phyloP scores from a whole-genome alignment of 2,329 filamentous ascomycete species.

The Penicillium sp. region DNA sequence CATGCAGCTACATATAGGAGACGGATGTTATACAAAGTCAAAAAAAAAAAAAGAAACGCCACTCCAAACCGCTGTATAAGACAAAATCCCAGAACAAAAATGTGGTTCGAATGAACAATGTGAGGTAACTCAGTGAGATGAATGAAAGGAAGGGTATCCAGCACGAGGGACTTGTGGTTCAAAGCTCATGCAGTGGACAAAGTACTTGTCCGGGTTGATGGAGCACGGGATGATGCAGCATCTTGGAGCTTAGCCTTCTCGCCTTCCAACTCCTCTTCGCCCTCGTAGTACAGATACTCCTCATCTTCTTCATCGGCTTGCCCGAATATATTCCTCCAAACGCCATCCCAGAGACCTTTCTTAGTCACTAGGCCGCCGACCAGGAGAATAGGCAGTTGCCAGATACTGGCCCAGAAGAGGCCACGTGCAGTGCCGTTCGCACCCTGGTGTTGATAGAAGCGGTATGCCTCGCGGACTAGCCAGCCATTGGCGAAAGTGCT shows the following conservation, averaged over 20 bases:
- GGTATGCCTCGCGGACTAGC: slow-evolving; percentile 75
- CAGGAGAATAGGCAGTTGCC: slow-evolving; percentile 88
- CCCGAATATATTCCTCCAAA: slow-evolving; percentile 70
- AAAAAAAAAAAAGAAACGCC: slow-evolving; percentile 22
- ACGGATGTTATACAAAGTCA: slow-evolving; percentile 22
- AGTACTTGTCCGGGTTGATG: slow-evolving; percentile 8
- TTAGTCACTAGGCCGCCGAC: slow-evolving; percentile 90
- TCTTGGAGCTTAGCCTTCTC: not conserved
- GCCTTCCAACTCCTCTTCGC: slow-evolving; percentile 40
- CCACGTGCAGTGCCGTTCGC: slow-evolving; percentile 76
- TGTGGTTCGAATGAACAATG: not conserved
- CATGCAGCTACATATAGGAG: slow-evolving; percentile 9
- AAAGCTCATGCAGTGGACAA: slow-evolving; percentile 22
- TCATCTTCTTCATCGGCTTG: slow-evolving; percentile 56
- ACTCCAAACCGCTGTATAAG: slow-evolving; percentile 25
- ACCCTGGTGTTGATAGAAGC: slow-evolving; percentile 78
- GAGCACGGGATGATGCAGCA: not conserved
- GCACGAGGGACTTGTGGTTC: not conserved
- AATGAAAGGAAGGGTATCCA: not conserved
- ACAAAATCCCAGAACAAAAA: slow-evolving; percentile 13
- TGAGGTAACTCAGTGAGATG: not conserved
- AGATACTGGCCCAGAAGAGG: slow-evolving; percentile 96
- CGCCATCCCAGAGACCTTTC: slow-evolving; percentile 82
- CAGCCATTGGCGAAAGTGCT: slow-evolving; percentile 82
- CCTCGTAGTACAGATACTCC: slow-evolving; percentile 60